Conservation (phyloP, 2,329 filamentous ascomycete species). For the Sporothrix pallida region DNA sequence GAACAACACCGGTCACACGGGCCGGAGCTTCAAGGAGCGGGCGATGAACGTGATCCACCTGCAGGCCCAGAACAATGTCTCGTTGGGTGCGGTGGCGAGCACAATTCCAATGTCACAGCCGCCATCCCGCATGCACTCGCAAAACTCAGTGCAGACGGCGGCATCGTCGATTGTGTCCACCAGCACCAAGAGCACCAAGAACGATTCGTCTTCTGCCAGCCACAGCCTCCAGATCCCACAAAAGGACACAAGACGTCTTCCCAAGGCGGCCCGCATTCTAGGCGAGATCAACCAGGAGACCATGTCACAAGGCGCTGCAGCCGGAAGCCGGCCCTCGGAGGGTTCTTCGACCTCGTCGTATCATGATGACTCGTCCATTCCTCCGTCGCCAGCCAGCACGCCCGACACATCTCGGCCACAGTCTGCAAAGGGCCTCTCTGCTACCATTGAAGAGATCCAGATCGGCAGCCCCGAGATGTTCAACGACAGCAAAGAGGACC, state of each 20-base stretch:
- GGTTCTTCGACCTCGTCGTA: constrained; percentile 51
- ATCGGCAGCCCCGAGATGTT: constrained; percentile 28
- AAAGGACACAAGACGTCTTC: constrained; percentile 19
- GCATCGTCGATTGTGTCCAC: neutral
- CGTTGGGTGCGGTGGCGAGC: neutral
- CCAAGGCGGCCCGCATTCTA: constrained; percentile 34
- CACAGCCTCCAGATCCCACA: constrained; percentile 19
- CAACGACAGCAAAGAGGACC: constrained; percentile 15
- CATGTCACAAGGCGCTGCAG: neutral
- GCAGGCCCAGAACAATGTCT: neutral
- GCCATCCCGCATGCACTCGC: neutral
- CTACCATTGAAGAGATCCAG: constrained; percentile 37
- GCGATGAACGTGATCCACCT: constrained; percentile 33
- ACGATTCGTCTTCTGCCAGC: neutral
- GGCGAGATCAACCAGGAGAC: constrained; percentile 33
- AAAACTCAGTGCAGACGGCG: constrained; percentile 14
- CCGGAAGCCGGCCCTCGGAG: constrained; percentile 34
- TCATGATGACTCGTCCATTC: constrained; percentile 47
- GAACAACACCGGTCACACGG: neutral
- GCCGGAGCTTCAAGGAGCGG: constrained; percentile 36
- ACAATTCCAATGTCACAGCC: neutral
- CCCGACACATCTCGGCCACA: constrained; percentile 53
- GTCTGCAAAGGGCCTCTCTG: constrained; percentile 46
- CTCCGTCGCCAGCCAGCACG: constrained; percentile 49
- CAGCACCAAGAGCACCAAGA: neutral